These are phyloP conservation scores for Candida maris DNA, from an alignment of 805 yeast genomes.

Conservation along the genomic window DNA sequence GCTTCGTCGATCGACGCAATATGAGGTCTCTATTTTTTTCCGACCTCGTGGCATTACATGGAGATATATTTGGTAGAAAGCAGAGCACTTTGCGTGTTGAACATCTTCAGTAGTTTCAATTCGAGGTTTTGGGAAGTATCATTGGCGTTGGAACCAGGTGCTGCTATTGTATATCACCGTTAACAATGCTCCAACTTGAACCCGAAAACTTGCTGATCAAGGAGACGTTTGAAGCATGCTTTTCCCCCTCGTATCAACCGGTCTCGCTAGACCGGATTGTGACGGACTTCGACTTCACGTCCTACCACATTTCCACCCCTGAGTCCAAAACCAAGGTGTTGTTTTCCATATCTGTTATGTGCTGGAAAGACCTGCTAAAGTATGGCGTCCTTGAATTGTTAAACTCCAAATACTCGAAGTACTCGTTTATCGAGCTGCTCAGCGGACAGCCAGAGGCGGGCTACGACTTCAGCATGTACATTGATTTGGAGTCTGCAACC, in stretches of 20 bases:
- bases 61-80: too few relatives aligned
- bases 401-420: slow-evolving; percentile 46
- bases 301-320: slow-evolving; percentile 89
- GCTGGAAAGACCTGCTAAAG: slow-evolving; percentile 67
- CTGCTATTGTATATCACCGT: too few relatives aligned
- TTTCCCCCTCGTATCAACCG: slow-evolving; percentile 45
- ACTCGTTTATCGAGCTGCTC: slow-evolving; percentile 34
- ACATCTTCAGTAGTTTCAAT: too few relatives aligned
- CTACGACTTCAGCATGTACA: slow-evolving; percentile 71
- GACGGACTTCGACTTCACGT: slow-evolving; percentile 94
- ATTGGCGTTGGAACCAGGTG: too few relatives aligned
- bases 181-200: slow-evolving; percentile 75
- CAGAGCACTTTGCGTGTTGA: too few relatives aligned
- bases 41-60: too few relatives aligned
- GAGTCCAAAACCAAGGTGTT: slow-evolving; percentile 63
- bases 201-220: slow-evolving; percentile 79
- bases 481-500: slow-evolving; percentile 44
- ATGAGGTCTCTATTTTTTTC: too few relatives aligned
- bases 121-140: too few relatives aligned
- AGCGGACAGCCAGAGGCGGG: slow-evolving; percentile 59
- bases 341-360: slow-evolving; percentile 68
- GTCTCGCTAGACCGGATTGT: slow-evolving; percentile 76
- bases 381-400: slow-evolving; percentile 63
- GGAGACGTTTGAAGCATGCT: slow-evolving; percentile 72
- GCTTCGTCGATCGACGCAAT: too few relatives aligned